phyloP scores from a whole-genome alignment of 2,329 filamentous ascomycete species.

The Fusarium papillatum region DNA sequence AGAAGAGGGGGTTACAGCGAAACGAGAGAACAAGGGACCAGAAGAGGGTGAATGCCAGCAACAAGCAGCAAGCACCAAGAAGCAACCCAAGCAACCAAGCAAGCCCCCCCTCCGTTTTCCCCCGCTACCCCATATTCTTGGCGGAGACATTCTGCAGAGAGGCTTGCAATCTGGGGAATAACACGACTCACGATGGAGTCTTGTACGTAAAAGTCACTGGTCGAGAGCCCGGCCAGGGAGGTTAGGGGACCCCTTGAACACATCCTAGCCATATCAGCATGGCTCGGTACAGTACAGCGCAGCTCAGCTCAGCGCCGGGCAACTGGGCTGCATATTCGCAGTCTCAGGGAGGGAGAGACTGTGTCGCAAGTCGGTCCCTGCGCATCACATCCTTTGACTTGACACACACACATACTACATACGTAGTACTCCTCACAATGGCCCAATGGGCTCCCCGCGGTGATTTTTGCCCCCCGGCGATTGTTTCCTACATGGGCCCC shows the following conservation, averaged over 20 bases:
- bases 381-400: constrained; percentile 13
- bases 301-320: background rate
- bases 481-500: constrained; percentile 12
- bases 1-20: background rate
- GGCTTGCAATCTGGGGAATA: constrained; percentile 9
- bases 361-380: constrained; percentile 18
- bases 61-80: background rate
- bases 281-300: background rate
- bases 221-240: background rate
- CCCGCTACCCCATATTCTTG: constrained; percentile 39
- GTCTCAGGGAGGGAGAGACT: background rate
- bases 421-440: background rate
- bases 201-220: constrained; percentile 8
- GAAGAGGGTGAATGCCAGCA: background rate
- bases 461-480: constrained; percentile 9
- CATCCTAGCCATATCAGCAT: constrained; percentile 17
- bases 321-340: constrained; percentile 12
- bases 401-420: background rate
- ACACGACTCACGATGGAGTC: constrained; percentile 19
- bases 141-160: constrained; percentile 19
- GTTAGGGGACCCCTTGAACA: background rate
- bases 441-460: constrained; percentile 16
- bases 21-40: background rate
- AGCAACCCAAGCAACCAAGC: background rate
- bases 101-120: constrained; percentile 30